phyloP scores from a whole-genome alignment of 2,329 filamentous ascomycete genomes.

The Neonectria neomacrospora region DNA sequence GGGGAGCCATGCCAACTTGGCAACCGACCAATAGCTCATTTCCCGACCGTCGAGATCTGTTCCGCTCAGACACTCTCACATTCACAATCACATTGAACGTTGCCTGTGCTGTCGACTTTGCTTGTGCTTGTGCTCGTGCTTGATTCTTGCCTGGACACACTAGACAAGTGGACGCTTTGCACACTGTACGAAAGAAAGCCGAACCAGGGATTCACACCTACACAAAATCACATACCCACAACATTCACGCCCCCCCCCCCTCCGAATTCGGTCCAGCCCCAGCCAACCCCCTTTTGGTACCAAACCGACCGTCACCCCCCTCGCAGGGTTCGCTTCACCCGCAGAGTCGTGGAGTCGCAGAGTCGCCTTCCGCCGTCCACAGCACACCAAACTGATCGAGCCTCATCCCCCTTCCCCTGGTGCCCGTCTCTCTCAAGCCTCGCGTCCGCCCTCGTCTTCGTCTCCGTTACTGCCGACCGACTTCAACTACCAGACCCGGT shows the following conservation, averaged over 20 bases:
- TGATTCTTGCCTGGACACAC: not conserved
- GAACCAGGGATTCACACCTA: constrained; percentile 17
- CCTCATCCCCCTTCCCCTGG: constrained; percentile 14
- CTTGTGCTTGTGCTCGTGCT: constrained; percentile 1
- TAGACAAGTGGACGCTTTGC: constrained; percentile 3
- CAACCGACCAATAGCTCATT: constrained; percentile 39
- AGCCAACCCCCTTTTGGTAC: constrained; percentile 44
- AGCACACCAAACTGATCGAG: constrained; percentile 15
- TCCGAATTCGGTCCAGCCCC: constrained; percentile 36
- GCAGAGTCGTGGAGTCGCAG: constrained; percentile 29
- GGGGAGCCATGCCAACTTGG: constrained; percentile 34
- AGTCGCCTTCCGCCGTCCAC: constrained; percentile 21
- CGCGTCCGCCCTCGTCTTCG: constrained; percentile 7
- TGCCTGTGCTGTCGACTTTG: not conserved
- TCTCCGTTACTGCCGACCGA: constrained; percentile 22
- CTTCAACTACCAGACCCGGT: constrained; percentile 10
- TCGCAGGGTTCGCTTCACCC: constrained; percentile 27
- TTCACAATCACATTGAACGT: constrained; percentile 14
- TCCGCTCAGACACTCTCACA: constrained; percentile 17
- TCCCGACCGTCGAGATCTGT: constrained; percentile 34
- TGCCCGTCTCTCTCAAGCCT: constrained; percentile 21
- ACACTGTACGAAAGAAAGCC: constrained; percentile 13
- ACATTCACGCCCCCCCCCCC: constrained; percentile 22
- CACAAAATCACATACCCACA: constrained; percentile 11
- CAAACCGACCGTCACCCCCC: constrained; percentile 24